phyloP scores from a whole-genome alignment of 129 eudicot species.

The Saussurea involucrata region DNA sequence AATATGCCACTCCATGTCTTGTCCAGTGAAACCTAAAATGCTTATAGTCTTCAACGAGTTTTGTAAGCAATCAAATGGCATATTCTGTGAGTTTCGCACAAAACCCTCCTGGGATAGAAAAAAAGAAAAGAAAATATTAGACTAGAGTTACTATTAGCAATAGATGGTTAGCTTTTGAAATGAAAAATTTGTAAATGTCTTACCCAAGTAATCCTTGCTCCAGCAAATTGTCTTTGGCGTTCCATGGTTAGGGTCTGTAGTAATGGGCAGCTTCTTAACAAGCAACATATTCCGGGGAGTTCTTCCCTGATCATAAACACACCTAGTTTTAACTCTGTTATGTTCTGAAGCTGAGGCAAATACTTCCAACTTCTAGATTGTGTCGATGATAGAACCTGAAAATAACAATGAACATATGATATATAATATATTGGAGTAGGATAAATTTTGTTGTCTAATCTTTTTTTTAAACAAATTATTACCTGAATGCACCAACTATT shows the following conservation, averaged over 20 bases:
- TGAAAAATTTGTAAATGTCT: neutral
- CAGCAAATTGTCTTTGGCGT: neutral
- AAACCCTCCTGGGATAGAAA: slow-evolving; percentile 2
- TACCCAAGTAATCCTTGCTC: neutral
- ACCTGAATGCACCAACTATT: slow-evolving; percentile 26
- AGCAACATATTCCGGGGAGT: slow-evolving; percentile 16
- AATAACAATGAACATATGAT: slow-evolving; percentile 1
- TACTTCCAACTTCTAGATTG: neutral
- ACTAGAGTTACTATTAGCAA: neutral
- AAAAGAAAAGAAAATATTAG: neutral
- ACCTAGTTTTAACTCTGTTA: neutral
- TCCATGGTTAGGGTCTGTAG: neutral
- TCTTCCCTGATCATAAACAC: slow-evolving; percentile 3
- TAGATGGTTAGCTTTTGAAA: neutral
- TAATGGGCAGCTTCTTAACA: neutral
- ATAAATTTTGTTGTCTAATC: neutral
- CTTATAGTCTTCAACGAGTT: neutral
- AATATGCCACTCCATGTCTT: neutral
- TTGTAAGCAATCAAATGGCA: neutral
- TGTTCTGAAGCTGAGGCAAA: neutral
- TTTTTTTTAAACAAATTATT: neutral
- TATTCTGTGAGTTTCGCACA: neutral
- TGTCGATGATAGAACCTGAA: slow-evolving; percentile 7
- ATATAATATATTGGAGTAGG: too few species aligned
- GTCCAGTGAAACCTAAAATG: neutral